Base-by-base conservation (phyloP, 345 rosid species). In the Eucalyptus regnans region DNA sequence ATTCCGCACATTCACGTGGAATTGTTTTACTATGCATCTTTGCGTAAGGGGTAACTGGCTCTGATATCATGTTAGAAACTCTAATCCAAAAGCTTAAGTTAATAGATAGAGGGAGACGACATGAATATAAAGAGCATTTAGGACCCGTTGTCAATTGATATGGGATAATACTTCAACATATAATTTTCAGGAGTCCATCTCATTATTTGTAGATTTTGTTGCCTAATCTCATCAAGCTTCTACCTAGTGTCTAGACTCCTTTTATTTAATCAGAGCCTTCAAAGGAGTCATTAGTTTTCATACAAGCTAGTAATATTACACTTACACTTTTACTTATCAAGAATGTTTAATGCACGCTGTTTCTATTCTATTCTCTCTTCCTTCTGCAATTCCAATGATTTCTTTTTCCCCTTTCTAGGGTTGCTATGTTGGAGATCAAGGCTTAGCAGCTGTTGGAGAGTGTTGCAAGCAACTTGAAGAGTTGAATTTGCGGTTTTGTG, bases 351-450 rank as follows among this genome's bases (percentile, higher is more conserved):
- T 66, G 46, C 66, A 54, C 31, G 88, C 64, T 18, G 54, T 56
- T 66, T 37, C 60, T 50, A 76, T 50, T 88, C 48, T 66, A 37
- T 86, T 27, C 37, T 66, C 43, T 33, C 50, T 20, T 76, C n/a
- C 7, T 51, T 37, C 50, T 89, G 76, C 48, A 17, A 37, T 66
- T n/a, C 87, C 86, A 71, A 37, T 3, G 46, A 71, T 37, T 9
- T 51, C 37, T 25, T 33, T 87, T 87, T 52, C 88, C 52, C 87
- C 31, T 60, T 86, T 90, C 62, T 90, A 96, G 98, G 99, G 99
- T 93, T 97, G 98, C 92, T 96, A 93, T 93, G 92, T 95, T 91
- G 99, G 99, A 88, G 97, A 97, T 94, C 91, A 89, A 92, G 99
- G 98, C 89, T 93, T 96, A 88, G 92, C 93, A 89, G 95, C 95